Evolutionary conservation across 768 basidiomycete species (phyloP), one percentile per base, ranked within the genome.

Genomic region (Asterophora lycoperdoides): DNA sequence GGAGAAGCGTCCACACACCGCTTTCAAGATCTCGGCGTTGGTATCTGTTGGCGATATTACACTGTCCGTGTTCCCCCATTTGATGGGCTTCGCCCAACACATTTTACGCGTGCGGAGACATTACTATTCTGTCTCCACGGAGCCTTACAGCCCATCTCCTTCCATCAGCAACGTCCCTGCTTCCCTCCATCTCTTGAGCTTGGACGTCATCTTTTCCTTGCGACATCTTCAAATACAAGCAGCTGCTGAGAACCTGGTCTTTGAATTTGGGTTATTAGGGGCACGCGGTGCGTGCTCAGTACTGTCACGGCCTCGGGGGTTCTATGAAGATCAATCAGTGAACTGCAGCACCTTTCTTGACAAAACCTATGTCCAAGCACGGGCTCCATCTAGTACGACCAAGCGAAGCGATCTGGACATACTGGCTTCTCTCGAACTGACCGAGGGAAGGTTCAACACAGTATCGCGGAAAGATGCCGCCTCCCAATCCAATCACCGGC

Each of bases 221-320:
- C 69, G 65, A 6, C 68, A 61, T 7, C 54, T 85, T 36, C 72
- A 71, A 20, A 58, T 86, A n/a, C 77, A 75, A 46, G 85, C 85
- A 7, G 81, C 78, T 5, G 85, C 86, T 6, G 83, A 84, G 58
- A 88, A 82, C 57, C 69, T 90, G 23, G 69, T 79, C 14, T 76
- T 87, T 46, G 86, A 85, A 44, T 73, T 84, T 46, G 76, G 76
- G 13, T 58, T 78, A 19, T 64, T 70, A 2, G 64, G 63, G 10
- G 50, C 77, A 8, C 72, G 69, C 44, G 60, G 67, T 34, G 62
- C 65, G 8, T 72, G 73, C 5, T 71, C 68, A 13, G 46, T 64
- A 11, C 51, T 77, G 17, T 61, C 68, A 35, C 50, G 53, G 53
- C 53, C 55, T 42, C 58, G 64, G 41, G 53, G 56, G n/a, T n/a